Base-by-base conservation (phyloP, 2,329 filamentous ascomycete species). In the Penicillium expansum region DNA sequence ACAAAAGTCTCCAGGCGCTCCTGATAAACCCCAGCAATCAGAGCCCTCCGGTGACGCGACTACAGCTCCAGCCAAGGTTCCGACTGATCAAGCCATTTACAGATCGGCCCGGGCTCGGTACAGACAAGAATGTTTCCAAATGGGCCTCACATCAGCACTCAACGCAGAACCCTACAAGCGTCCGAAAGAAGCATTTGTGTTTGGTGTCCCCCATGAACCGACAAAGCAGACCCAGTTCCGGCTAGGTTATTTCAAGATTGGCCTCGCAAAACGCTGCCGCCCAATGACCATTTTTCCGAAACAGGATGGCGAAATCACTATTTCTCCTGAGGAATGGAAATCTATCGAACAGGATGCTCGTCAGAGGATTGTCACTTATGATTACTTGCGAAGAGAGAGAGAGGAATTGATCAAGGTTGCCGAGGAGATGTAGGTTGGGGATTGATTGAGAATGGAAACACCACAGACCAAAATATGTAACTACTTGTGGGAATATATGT, bases 271-370 rank as follows among this genome's bases (percentile, higher is more conserved):
- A 13, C 62, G 65, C 13, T 41, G 49, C 14, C 62, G 66, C 10
- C 42, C 49, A 33, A 68, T 58, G 24, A 43, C 58, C 6, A 59
- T 67, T 14, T 65, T 68, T 33, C 18, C 52, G 4, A 57, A 60
- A 27, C 65, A 66, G 33, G 35, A 48, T 5, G 60, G 52, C 33
- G 67, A 69, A 47, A 20, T 52, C 22, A 47, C 63, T 5, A 32
- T 63, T 6, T 45, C 49, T 10, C 38, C 51, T 1, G 29, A 39
- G 9, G 39, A 60, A 14, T 67, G 65, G 66, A 9, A 53, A 13
- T 44, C 22, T 14, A 52, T 67, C n/a, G n/a, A 49, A 5, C 13
- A 52, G 4, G 14, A 48, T 9, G 51, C 33, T 24, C 1, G 44
- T 9, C 7, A 24, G 0, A 24, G 11, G 13, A 48, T 54, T n/a